Percentiles rank a stretch among this genome's conserved stretches.
Conservation (phyloP, 2,329 filamentous ascomycete genomes). For the Xylariaceae sp. region DNA sequence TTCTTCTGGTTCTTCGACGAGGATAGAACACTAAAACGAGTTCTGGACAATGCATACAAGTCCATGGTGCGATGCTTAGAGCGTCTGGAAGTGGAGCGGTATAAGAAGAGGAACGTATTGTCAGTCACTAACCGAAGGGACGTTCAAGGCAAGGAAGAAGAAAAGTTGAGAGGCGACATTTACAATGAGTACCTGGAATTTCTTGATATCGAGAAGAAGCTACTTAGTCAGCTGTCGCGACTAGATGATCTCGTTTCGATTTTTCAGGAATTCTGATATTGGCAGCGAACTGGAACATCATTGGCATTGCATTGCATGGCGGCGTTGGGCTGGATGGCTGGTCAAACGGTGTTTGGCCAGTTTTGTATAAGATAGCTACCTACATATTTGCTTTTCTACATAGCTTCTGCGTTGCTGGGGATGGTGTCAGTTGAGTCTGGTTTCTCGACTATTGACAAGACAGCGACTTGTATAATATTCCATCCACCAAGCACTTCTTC, state of each 20-base stretch:
- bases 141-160: conserved; percentile 82
- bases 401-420: not conserved
- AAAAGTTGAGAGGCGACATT: conserved; percentile 78
- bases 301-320: conserved; percentile 39
- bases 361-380: conserved; percentile 23
- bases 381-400: conserved; percentile 1
- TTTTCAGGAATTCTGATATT: conserved; percentile 69
- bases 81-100: conserved; percentile 77
- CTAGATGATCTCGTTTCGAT: conserved; percentile 86
- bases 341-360: conserved; percentile 4
- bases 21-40: conserved; percentile 70
- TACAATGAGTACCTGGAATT: conserved; percentile 66
- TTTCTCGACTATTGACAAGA: not conserved
- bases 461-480: conserved; percentile 1
- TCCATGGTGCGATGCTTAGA: conserved; percentile 86
- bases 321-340: conserved; percentile 35
- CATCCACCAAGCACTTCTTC: no score
- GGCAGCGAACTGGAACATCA: conserved; percentile 9
- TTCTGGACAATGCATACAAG: conserved; percentile 87
- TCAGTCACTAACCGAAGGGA: conserved; percentile 85
- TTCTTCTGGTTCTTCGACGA: conserved; percentile 93
- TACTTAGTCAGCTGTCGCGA: conserved; percentile 79
- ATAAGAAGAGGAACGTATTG: conserved; percentile 74
- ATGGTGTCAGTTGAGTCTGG: not conserved
- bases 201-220: conserved; percentile 71